These are phyloP conservation scores for Phytophthora pisi DNA, from an alignment of 352 stramenopile species.

Conservation along the genomic window DNA sequence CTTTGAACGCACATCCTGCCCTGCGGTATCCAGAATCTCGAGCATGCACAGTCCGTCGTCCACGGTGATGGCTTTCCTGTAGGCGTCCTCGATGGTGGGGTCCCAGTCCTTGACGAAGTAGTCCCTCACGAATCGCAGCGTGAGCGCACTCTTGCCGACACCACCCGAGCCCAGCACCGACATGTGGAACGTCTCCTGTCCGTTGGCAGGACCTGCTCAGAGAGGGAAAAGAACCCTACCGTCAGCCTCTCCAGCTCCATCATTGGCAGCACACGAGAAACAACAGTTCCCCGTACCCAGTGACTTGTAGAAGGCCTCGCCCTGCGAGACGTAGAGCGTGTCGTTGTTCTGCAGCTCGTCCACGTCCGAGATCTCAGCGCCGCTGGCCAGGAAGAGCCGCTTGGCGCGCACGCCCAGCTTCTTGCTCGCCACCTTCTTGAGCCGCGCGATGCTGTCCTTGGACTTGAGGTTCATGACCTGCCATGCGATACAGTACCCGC, in stretches of 20 bases:
- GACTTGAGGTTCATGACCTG: constrained; percentile 85
- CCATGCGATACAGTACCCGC: not conserved
- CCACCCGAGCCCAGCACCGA: constrained; percentile 89
- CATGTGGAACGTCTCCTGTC: constrained; percentile 87
- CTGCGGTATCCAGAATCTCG: constrained; percentile 91
- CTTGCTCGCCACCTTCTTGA: constrained; percentile 88
- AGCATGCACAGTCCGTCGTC: constrained; percentile 88
- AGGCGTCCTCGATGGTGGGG: constrained; percentile 92
- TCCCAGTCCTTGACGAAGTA: constrained; percentile 93
- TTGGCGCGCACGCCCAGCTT: constrained; percentile 84
- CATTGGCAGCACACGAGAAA: too few species aligned
- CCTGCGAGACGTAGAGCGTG: constrained; percentile 86
- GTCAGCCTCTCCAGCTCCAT: not conserved
- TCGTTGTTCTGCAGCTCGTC: constrained; percentile 91
- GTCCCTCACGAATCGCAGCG: constrained; percentile 89
- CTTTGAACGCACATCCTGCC: constrained; percentile 68
- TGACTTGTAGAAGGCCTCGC: constrained; percentile 86
- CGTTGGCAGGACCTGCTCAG: constrained; percentile 49
- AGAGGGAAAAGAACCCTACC: constrained; percentile 5
- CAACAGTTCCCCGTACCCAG: constrained; percentile 30
- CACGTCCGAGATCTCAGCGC: constrained; percentile 85
- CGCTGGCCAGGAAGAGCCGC: constrained; percentile 78
- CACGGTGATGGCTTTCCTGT: constrained; percentile 88
- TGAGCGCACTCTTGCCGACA: constrained; percentile 92
- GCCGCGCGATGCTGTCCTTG: constrained; percentile 67